Evolutionary conservation across 2,329 filamentous ascomycete species (phyloP).

Genomic region (Madurella mycetomatis): DNA sequence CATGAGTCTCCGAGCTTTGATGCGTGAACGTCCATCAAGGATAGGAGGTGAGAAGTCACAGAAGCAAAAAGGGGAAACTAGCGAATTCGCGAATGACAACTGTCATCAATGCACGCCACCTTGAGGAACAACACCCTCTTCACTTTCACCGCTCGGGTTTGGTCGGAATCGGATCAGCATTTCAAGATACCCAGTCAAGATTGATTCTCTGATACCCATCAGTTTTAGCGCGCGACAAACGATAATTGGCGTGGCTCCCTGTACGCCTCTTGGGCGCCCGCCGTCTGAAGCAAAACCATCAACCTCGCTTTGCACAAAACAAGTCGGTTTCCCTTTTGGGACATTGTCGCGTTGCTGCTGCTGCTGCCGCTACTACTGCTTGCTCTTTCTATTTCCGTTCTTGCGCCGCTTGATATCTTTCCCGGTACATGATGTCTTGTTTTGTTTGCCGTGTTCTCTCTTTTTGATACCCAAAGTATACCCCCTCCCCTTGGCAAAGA

Average conservation of each 20-base stretch:
- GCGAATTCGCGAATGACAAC: conserved; percentile 26
- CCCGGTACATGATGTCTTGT: conserved; percentile 26
- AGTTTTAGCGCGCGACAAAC: conserved; percentile 1
- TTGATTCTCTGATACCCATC: conserved; percentile 37
- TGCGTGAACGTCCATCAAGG: conserved; percentile 17
- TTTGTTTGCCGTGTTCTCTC: conserved; percentile 26
- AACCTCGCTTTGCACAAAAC: neutral
- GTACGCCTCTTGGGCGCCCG: neutral
- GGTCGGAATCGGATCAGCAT: conserved; percentile 53
- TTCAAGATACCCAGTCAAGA: conserved; percentile 54
- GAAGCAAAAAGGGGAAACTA: conserved; percentile 22
- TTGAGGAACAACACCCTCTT: conserved; percentile 18
- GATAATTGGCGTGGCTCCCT: neutral
- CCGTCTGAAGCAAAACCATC: neutral
- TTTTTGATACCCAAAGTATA: conserved; percentile 39
- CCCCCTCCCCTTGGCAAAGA: conserved; percentile 26
- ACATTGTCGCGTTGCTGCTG: conserved; percentile 9
- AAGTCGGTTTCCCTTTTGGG: conserved; percentile 14
- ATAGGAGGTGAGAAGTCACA: conserved; percentile 19
- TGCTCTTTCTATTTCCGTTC: conserved; percentile 25
- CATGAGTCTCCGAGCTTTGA: conserved; percentile 19
- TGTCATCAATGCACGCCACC: conserved; percentile 9
- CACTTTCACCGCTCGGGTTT: conserved; percentile 26
- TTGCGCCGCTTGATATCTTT: conserved; percentile 6
- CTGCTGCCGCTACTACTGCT: conserved; percentile 1